Conservation (phyloP, 208 protist genomes). For the Wallacemonas sp. region DNA sequence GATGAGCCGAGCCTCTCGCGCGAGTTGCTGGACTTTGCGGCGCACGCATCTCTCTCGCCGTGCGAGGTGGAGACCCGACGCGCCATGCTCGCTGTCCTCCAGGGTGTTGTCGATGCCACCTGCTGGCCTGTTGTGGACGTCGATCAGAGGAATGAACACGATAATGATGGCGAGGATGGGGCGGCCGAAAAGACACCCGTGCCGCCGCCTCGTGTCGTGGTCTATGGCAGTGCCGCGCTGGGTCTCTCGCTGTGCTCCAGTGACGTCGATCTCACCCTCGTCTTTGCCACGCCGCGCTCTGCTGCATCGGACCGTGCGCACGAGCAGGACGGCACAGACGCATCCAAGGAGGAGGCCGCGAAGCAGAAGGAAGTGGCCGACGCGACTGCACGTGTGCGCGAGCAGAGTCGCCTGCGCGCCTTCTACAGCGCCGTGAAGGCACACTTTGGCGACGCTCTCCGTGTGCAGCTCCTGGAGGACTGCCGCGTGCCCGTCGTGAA, state of each 20-base stretch:
- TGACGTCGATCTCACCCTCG: constrained; percentile 51
- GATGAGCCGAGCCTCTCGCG: constrained; percentile 37
- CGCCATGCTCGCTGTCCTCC: constrained; percentile 21
- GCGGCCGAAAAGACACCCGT: background rate
- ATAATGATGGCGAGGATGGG: background rate
- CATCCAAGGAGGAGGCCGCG: background rate
- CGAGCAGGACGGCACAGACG: background rate
- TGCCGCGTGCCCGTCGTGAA: constrained; percentile 56
- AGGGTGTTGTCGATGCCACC: background rate
- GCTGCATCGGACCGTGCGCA: background rate
- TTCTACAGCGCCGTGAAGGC: constrained; percentile 25
- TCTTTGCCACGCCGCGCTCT: constrained; percentile 12
- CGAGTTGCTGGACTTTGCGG: constrained; percentile 53
- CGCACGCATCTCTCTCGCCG: constrained; percentile 28
- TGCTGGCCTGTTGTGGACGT: background rate
- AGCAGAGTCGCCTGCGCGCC: constrained; percentile 23
- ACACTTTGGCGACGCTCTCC: constrained; percentile 16
- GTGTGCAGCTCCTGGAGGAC: constrained; percentile 46
- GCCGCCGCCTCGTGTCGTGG: constrained; percentile 23
- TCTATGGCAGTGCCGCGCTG: constrained; percentile 65
- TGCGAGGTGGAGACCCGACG: constrained; percentile 26
- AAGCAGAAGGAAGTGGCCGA: too few species aligned
- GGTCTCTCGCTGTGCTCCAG: constrained; percentile 57
- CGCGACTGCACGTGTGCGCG: background rate
- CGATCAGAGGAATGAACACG: background rate